Percentiles rank a stretch among this genome's conserved stretches.
phyloP scores from a whole-genome alignment of 352 stramenopile genomes.

The Pythium scleroteichum region DNA sequence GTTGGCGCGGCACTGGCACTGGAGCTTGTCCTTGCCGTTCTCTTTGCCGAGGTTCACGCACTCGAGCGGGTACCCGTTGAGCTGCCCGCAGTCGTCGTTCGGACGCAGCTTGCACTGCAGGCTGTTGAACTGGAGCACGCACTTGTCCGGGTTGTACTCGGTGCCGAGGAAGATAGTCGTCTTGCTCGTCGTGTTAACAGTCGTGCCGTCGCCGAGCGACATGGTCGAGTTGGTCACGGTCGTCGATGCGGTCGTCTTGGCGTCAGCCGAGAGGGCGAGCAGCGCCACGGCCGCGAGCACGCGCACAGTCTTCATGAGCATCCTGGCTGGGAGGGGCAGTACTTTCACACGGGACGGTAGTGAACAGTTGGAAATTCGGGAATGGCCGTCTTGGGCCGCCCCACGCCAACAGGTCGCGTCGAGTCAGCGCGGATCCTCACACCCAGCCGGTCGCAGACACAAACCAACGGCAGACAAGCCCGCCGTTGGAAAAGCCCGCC shows the following conservation, averaged over 20 bases:
- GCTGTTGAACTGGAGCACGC: slow-evolving; percentile 67
- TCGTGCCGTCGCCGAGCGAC: slow-evolving; percentile 61
- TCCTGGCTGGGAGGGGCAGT: neutral
- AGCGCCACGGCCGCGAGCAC: slow-evolving; percentile 15
- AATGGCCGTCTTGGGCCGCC: neutral
- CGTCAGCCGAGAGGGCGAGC: too few species aligned
- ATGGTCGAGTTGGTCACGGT: slow-evolving; percentile 36
- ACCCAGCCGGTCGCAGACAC: too few species aligned
- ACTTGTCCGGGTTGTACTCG: slow-evolving; percentile 71
- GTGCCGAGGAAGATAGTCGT: slow-evolving; percentile 63
- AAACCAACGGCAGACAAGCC: too few species aligned
- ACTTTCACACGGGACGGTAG: slow-evolving; percentile 10
- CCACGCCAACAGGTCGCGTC: neutral
- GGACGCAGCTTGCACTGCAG: slow-evolving; percentile 48
- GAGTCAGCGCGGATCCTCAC: neutral
- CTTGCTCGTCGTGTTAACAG: slow-evolving; percentile 44
- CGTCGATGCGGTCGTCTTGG: neutral
- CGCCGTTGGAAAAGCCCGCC: too few species aligned
- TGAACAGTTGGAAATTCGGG: slow-evolving; percentile 17
- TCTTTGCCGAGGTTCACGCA: slow-evolving; percentile 61
- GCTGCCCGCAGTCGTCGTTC: slow-evolving; percentile 45
- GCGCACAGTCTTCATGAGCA: slow-evolving; percentile 15
- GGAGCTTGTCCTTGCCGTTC: slow-evolving; percentile 66
- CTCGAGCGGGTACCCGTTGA: slow-evolving; percentile 73
- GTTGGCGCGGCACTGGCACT: slow-evolving; percentile 53